These are phyloP conservation scores for Skeletonema marinoi DNA, from an alignment of 108 stramenopile species.

Conservation along the genomic window DNA sequence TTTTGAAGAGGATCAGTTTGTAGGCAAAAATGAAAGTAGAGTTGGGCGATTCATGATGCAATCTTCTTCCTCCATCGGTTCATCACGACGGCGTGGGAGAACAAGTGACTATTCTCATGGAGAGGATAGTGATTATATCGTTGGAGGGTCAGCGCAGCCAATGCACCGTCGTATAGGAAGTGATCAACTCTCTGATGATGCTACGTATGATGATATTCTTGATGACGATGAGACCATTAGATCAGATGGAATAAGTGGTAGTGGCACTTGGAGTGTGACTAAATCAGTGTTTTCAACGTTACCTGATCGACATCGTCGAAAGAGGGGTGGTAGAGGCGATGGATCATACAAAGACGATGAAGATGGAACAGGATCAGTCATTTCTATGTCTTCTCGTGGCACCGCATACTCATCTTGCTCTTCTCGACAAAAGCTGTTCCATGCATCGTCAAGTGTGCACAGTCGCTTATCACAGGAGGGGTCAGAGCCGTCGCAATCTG, in stretches of 20 bases:
- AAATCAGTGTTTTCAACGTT: slow-evolving; percentile 25
- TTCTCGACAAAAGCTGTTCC: neutral
- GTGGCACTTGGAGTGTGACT: slow-evolving; percentile 16
- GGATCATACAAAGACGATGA: slow-evolving; percentile 17
- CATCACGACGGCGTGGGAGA: neutral
- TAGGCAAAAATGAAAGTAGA: neutral
- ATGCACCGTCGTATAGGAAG: neutral
- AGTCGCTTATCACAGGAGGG: slow-evolving; percentile 4
- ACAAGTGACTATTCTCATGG: slow-evolving; percentile 4
- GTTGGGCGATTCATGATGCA: neutral
- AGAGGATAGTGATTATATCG: slow-evolving; percentile 2
- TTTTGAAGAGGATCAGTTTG: neutral
- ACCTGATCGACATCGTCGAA: slow-evolving; percentile 1
- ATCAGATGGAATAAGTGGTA: neutral
- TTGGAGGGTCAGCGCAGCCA: neutral
- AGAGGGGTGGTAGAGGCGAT: slow-evolving; percentile 1
- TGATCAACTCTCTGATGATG: slow-evolving; percentile 4
- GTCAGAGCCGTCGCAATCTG: neutral
- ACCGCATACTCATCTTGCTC: slow-evolving; percentile 19
- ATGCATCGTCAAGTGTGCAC: neutral
- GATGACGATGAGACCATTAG: slow-evolving; percentile 12
- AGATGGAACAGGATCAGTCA: neutral
- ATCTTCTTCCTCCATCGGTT: neutral
- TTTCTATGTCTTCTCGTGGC: slow-evolving; percentile 3
- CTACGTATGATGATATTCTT: slow-evolving; percentile 11